Base-by-base conservation (phyloP, 2,329 filamentous ascomycete species). In the Aspergillus sp. region DNA sequence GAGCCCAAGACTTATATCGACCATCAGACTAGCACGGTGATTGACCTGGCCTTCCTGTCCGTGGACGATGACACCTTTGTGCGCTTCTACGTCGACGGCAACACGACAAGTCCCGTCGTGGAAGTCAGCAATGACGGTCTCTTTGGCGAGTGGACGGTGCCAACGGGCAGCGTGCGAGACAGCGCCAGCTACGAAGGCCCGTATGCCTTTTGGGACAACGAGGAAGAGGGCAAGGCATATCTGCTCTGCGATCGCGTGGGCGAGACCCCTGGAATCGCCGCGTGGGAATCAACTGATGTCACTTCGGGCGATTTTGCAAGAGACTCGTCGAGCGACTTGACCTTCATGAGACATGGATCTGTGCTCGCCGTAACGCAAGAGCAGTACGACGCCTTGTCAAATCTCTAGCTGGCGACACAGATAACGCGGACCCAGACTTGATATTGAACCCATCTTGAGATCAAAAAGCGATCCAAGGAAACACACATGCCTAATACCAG, bases 361-460 rank as follows among this genome's bases (percentile, higher is more conserved):
- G 58, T 64, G 6, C 31, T 63, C 6, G 5, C 57, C 0, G 58
- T 64, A 4, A 62, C 57, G 1, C 55, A 60, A 46, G 47, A 58
- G 29, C 62, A 64, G 55, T 64, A 62, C 45, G 55, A 62, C 49
- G 57, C 62, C 9, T 31, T 64, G 63, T 63, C 47, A 31, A 51
- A 58, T 71, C 69, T 70, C 79, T 70, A 75, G 82, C 16, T 42
- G 16, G 14, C 16, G 14, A 14, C 6, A 42, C 36, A 42, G 16
- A 18, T 42, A 16, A 36, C 11, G 11, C 32, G 12, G 32, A 14
- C 32, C 32, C 32, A 16, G 10, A 12, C 1, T 5, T 36, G 32
- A 42, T 42, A n/a, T 42, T n/a, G 32, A 39, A 16, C 14, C 12
- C 32, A 39, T 39, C 32, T 11, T 39, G 11, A 24, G 24, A 24